Conservation (phyloP, 1,139 yeast species). For the Lipomyces yarrowii region DNA sequence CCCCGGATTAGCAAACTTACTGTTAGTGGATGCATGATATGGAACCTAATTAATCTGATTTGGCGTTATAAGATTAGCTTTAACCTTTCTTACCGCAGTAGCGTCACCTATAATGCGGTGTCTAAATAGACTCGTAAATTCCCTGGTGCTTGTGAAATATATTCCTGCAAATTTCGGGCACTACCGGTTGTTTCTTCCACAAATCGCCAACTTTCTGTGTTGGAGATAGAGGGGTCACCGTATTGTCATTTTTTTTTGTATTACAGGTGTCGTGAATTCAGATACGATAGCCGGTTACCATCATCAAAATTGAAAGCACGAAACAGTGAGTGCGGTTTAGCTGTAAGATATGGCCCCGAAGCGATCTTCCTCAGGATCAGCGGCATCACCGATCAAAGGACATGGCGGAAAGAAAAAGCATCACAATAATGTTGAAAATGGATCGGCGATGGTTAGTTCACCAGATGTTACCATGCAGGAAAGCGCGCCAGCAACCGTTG, state of each 20-base stretch:
- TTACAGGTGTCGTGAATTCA: not conserved
- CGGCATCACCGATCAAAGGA: not conserved
- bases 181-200: not conserved
- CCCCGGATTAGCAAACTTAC: not conserved
- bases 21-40: not conserved
- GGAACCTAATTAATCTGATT: not conserved
- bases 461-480: not conserved
- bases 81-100: not conserved
- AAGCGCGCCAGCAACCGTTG: not conserved
- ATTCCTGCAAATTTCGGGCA: not conserved
- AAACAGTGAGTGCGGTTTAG: not conserved
- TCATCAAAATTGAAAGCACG: not conserved
- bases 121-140: not conserved
- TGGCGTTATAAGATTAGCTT: not conserved
- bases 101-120: not conserved
- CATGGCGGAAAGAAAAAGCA: not conserved
- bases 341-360: slow-evolving; percentile 5
- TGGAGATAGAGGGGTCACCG: not conserved
- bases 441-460: not conserved
- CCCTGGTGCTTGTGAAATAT: not conserved
- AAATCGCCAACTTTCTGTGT: not conserved
- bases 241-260: not conserved
- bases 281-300: not conserved
- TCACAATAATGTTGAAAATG: not conserved
- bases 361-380: slow-evolving; percentile 1